phyloP scores from a whole-genome alignment of 768 basidiomycete species.

The Mycena galopus region DNA sequence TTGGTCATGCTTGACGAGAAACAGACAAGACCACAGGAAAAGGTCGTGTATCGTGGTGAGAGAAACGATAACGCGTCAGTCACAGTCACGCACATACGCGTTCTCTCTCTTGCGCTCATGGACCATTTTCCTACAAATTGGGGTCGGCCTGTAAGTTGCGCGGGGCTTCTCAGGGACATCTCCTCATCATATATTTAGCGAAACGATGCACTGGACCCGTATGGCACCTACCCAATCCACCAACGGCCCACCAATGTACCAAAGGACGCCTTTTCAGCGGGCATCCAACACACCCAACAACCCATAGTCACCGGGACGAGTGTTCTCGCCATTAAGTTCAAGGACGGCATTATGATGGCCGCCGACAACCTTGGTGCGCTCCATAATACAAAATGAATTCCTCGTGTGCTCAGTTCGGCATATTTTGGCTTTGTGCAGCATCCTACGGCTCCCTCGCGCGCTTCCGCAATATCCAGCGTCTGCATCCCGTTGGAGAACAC shows the following conservation, averaged over 20 bases:
- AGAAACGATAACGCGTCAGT: no score
- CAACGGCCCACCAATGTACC: constrained; percentile 64
- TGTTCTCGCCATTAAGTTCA: constrained; percentile 92
- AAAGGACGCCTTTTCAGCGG: constrained; percentile 71
- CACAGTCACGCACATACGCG: no score
- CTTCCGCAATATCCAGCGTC: constrained; percentile 93
- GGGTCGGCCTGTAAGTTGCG: constrained; percentile 76
- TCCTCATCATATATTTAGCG: constrained; percentile 55
- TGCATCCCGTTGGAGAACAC: constrained; percentile 85
- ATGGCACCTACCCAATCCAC: constrained; percentile 81
- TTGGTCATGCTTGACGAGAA: no score
- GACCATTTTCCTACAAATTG: constrained; percentile 87
- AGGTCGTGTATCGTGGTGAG: no score
- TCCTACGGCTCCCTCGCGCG: constrained; percentile 98
- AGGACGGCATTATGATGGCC: constrained; percentile 98
- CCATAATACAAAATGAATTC: neutral
- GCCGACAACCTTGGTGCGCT: constrained; percentile 93
- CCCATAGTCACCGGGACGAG: constrained; percentile 98
- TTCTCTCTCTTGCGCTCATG: constrained; percentile 48
- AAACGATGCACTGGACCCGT: constrained; percentile 81
- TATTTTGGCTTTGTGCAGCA: constrained; percentile 58
- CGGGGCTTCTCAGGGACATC: neutral
- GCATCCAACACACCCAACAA: constrained; percentile 92
- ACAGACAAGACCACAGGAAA: no score
- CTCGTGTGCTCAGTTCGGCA: neutral